A percentile compares a stretch with the other conserved stretches of the same genome.
These are phyloP conservation scores for Imleria badia DNA, from an alignment of 768 basidiomycete species.

Conservation along the genomic window DNA sequence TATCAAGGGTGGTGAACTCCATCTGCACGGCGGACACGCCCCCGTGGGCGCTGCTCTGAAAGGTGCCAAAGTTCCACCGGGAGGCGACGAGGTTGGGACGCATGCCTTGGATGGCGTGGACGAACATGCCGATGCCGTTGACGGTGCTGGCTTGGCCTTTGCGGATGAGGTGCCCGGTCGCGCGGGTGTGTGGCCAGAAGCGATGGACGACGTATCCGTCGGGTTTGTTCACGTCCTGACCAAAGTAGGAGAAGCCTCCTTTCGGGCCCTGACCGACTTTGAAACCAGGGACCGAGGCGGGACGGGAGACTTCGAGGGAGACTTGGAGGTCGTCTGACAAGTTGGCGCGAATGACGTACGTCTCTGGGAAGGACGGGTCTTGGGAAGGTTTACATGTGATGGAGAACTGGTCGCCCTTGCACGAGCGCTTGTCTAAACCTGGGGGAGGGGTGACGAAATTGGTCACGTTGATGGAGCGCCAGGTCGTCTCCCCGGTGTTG, in stretches of 20 bases:
- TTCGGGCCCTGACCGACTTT: slow-evolving; percentile 87
- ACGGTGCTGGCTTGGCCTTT: slow-evolving; percentile 59
- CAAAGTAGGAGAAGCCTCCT: slow-evolving; percentile 90
- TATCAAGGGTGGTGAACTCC: slow-evolving; percentile 88
- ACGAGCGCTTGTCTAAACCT: slow-evolving; percentile 79
- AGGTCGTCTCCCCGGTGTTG: slow-evolving; percentile 65
- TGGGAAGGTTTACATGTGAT: slow-evolving; percentile 61
- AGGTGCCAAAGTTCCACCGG: slow-evolving; percentile 94
- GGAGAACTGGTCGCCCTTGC: slow-evolving; percentile 82
- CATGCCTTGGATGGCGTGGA: slow-evolving; percentile 99
- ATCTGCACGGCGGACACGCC: slow-evolving; percentile 89
- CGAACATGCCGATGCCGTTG: slow-evolving; percentile 77
- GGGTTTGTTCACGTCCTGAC: slow-evolving; percentile 60
- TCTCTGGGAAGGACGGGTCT: slow-evolving; percentile 64
- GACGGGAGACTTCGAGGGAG: slow-evolving; percentile 69
- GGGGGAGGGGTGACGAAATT: slow-evolving; percentile 79
- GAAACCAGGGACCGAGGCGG: slow-evolving; percentile 75
- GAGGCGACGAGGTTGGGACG: slow-evolving; percentile 90
- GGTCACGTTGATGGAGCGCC: slow-evolving; percentile 85
- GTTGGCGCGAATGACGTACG: slow-evolving; percentile 77
- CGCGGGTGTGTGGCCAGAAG: slow-evolving; percentile 78
- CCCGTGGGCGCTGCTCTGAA: slow-evolving; percentile 72
- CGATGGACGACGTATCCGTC: slow-evolving; percentile 89
- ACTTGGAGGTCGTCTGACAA: slow-evolving; percentile 79
- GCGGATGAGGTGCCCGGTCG: slow-evolving; percentile 64